These are phyloP conservation scores for Glycine tomentella DNA, from an alignment of 306 rosid species.

Conservation along the genomic window DNA sequence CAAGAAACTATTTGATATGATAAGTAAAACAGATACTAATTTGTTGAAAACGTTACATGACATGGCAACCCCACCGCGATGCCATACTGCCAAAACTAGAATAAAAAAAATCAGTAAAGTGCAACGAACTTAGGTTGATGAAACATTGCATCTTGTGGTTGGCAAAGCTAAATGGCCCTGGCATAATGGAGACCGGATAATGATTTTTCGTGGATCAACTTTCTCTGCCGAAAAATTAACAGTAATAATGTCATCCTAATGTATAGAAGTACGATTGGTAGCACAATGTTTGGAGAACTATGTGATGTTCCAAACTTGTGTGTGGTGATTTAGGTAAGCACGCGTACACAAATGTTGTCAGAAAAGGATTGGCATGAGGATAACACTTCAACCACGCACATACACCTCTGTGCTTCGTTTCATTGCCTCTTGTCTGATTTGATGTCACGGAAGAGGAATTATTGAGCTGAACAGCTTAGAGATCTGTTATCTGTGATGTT, in stretches of 20 bases:
- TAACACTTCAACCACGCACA: slow-evolving; percentile 23
- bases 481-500: slow-evolving; percentile 33
- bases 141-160: slow-evolving; percentile 2
- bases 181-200: slow-evolving; percentile 8
- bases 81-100: background rate
- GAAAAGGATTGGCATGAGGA: slow-evolving; percentile 36
- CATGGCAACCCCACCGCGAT: slow-evolving; percentile 1
- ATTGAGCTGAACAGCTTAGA: slow-evolving; percentile 30
- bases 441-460: slow-evolving; percentile 43
- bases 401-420: background rate
- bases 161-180: slow-evolving; percentile 16
- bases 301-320: slow-evolving; percentile 2
- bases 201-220: slow-evolving; percentile 20
- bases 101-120: slow-evolving; percentile 4
- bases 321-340: slow-evolving; percentile 44
- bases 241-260: background rate
- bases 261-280: background rate
- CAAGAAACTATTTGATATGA: background rate
- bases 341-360: slow-evolving; percentile 24
- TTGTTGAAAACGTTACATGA: background rate
- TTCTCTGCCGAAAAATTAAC: background rate
- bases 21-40: background rate
- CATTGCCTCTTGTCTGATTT: slow-evolving; percentile 42
- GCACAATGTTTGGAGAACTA: background rate
- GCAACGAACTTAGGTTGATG: slow-evolving; percentile 23